A percentile compares a stretch with the other conserved stretches of the same genome.
Evolutionary conservation across 257 asterid species (phyloP).

Genomic region (Lavandula angustifolia): DNA sequence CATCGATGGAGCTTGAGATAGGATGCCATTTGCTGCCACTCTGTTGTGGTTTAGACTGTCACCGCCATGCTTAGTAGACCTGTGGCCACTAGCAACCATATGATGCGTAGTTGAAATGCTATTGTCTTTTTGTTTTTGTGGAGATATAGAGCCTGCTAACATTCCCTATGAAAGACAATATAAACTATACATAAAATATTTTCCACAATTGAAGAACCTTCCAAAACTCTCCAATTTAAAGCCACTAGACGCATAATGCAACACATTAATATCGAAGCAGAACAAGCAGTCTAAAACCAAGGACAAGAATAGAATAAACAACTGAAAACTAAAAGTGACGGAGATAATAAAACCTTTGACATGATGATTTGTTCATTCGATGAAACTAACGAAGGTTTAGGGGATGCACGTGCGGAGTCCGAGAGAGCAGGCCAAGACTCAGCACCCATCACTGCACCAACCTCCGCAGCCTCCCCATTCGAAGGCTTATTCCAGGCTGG

Average conservation of each 20-base stretch:
- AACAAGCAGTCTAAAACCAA: neutral
- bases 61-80: slow-evolving; percentile 42
- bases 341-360: slow-evolving; percentile 45
- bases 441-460: slow-evolving; percentile 60
- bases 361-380: slow-evolving; percentile 36
- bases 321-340: neutral
- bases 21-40: slow-evolving; percentile 41
- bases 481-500: slow-evolving; percentile 58
- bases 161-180: slow-evolving; percentile 36
- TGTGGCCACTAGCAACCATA: slow-evolving; percentile 43
- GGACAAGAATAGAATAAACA: neutral
- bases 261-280: neutral
- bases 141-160: slow-evolving; percentile 34
- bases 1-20: slow-evolving; percentile 42
- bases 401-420: slow-evolving; percentile 56
- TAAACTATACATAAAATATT: slow-evolving; percentile 12
- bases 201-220: neutral
- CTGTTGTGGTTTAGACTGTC: slow-evolving; percentile 41
- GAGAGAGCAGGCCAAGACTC: slow-evolving; percentile 74
- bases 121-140: slow-evolving; percentile 37
- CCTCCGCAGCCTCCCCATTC: slow-evolving; percentile 38
- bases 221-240: neutral
- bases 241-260: neutral
- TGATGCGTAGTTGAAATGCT: slow-evolving; percentile 38
- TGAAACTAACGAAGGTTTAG: slow-evolving; percentile 40